Percentiles rank a stretch among this genome's conserved stretches.
Conservation (phyloP, 2,329 filamentous ascomycete species). For the Xylariaceae sp. region DNA sequence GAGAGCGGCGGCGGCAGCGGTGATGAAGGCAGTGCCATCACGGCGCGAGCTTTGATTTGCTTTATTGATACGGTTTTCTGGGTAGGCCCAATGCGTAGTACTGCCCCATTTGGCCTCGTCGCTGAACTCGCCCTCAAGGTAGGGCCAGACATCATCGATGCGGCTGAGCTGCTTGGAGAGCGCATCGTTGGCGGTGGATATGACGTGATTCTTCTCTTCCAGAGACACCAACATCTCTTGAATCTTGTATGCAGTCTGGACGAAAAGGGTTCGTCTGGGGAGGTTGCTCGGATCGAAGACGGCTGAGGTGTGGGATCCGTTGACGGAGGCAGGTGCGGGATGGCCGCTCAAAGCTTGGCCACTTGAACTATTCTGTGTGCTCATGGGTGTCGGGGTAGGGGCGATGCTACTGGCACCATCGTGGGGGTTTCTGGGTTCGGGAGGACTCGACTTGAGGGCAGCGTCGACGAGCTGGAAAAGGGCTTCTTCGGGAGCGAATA, state of each 20-base stretch:
- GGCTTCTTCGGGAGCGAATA: slow-evolving; percentile 80
- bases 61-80: slow-evolving; percentile 68
- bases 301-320: slow-evolving; percentile 40
- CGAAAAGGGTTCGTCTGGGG: slow-evolving; percentile 69
- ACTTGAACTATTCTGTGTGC: slow-evolving; percentile 46
- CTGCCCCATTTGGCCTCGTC: slow-evolving; percentile 93
- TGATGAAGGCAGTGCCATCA: slow-evolving; percentile 74
- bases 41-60: slow-evolving; percentile 66
- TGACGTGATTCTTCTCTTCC: slow-evolving; percentile 97
- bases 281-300: slow-evolving; percentile 56
- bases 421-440: slow-evolving; percentile 42
- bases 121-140: slow-evolving; percentile 84
- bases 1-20: slow-evolving; percentile 70
- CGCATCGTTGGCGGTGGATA: slow-evolving; percentile 86
- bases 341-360: slow-evolving; percentile 37
- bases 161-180: slow-evolving; percentile 79
- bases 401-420: slow-evolving; percentile 42
- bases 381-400: slow-evolving; percentile 45
- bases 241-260: slow-evolving; percentile 72
- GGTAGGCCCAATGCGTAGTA: slow-evolving; percentile 91
- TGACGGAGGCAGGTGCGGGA: slow-evolving; percentile 36
- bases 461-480: slow-evolving; percentile 71
- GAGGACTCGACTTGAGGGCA: slow-evolving; percentile 50
- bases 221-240: slow-evolving; percentile 83
- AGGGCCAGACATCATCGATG: slow-evolving; percentile 81